Conservation (phyloP, 164 flowering plant genomes). For the Dillenia suffruticosa region DNA sequence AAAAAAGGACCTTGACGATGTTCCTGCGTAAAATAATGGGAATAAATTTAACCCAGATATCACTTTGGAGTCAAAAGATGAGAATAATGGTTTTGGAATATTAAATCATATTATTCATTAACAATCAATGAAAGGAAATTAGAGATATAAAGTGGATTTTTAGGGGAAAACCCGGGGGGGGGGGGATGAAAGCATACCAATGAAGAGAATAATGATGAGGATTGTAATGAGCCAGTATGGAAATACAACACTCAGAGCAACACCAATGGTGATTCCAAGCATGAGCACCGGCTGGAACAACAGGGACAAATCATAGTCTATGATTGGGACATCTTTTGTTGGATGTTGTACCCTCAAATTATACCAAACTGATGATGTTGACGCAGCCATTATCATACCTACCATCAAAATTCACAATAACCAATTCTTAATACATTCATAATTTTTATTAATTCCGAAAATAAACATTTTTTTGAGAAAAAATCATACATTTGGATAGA, state of each 20-base stretch:
- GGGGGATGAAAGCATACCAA: slow-evolving; percentile 34
- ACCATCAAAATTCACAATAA: slow-evolving; percentile 2
- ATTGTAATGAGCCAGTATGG: slow-evolving; percentile 97
- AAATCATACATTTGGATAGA: slow-evolving; percentile 73
- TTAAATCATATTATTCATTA: not conserved
- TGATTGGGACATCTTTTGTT: slow-evolving; percentile 68
- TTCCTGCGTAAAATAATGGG: slow-evolving; percentile 38
- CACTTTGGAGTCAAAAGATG: no score
- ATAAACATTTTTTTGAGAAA: no score
- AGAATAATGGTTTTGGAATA: not conserved
- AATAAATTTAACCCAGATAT: no score
- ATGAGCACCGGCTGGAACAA: slow-evolving; percentile 96
- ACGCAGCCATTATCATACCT: slow-evolving; percentile 99
- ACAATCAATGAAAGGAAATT: slow-evolving; percentile 66
- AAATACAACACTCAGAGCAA: slow-evolving; percentile 81
- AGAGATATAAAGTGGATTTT: no score
- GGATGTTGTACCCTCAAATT: slow-evolving; percentile 91
- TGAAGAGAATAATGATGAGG: slow-evolving; percentile 85
- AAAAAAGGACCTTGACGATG: slow-evolving; percentile 82
- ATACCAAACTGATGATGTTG: slow-evolving; percentile 91
- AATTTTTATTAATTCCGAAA: no score
- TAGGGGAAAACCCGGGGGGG: no score
- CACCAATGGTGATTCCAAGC: slow-evolving; percentile 89
- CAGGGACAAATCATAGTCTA: slow-evolving; percentile 89
- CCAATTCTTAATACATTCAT: no score